Evolutionary conservation across 352 stramenopile species (phyloP).

Genomic region (Phytophthora sp.): DNA sequence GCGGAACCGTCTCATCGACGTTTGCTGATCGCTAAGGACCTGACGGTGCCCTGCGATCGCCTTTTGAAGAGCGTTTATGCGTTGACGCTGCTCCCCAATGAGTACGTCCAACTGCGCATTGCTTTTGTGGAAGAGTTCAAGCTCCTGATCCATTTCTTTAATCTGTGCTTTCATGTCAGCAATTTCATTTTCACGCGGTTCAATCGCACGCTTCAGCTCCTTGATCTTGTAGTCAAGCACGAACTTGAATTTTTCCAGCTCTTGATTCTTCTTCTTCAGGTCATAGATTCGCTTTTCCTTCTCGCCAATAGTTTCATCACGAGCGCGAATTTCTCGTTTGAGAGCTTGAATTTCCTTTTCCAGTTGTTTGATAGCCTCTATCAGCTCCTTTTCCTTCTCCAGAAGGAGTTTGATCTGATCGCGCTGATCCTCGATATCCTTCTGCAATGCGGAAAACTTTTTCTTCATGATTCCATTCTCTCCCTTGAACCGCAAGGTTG

Average conservation of each 20-base stretch:
- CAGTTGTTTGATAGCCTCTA: conserved; percentile 83
- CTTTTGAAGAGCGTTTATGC: conserved; percentile 88
- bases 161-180: conserved; percentile 94
- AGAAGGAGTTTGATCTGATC: conserved; percentile 89
- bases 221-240: conserved; percentile 98
- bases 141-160: conserved; percentile 95
- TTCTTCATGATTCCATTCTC: conserved; percentile 96
- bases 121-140: conserved; percentile 95
- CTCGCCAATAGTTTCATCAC: conserved; percentile 94
- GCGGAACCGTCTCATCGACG: conserved; percentile 77
- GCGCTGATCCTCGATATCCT: conserved; percentile 93
- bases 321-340: conserved; percentile 94
- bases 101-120: conserved; percentile 94
- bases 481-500: conserved; percentile 90
- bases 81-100: conserved; percentile 90
- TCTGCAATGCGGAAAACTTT: conserved; percentile 90
- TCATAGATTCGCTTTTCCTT: conserved; percentile 97
- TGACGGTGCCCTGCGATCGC: conserved; percentile 72
- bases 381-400: conserved; percentile 90
- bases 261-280: conserved; percentile 96
- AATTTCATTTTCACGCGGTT: conserved; percentile 95
- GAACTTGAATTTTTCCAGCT: conserved; percentile 97
- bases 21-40: conserved; percentile 64
- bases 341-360: conserved; percentile 94
- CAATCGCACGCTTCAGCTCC: conserved; percentile 94